Evolutionary conservation across 208 protist species (phyloP), one percentile per base, ranked within the genome.

Genomic region (Angomonas ambiguus): DNA sequence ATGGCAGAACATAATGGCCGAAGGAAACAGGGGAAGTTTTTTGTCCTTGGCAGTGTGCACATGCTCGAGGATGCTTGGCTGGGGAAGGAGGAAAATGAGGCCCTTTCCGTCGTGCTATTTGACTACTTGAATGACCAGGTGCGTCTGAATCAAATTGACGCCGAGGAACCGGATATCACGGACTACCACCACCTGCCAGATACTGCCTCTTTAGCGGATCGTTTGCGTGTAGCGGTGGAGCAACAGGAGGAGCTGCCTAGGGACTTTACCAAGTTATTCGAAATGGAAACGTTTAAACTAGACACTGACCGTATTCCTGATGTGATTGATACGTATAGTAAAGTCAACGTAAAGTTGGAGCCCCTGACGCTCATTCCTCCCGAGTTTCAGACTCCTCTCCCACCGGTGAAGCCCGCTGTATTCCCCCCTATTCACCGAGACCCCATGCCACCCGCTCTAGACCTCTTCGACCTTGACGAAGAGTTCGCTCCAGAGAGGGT

Each of bases 381-480:
- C 3, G 83, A 97, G 69, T 98, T 99, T 64, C 83, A 98, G 71
- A 92, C 90, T 0, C 96, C 97, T 13, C 80, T 98, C 51, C 97
- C 97, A 24, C 91, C 95, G 27, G 83, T 98, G 22, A 94, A 94
- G 72, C 96, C 96, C 0, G 96, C 96, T 0, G 91, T 96, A 2
- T 98, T 98, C 67, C 91, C 88, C 31, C 92, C 95, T 0, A 95
- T 94, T n/a, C 83, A 98, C 69, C 77, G 92, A 53, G 96, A 98
- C 71, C 87, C 88, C 0, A 64, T 81, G 20, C 83, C 84, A 8
- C 97, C 97, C 0, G 92, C 93, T 0, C 83, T 98, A 28, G 97
- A 98, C 61, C 83, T 98, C 45, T 98, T 98, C 74, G 97, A 98
- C 76, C 81, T 98, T 4, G 97, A 98, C 67, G 94, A 97, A 61